Evolutionary conservation across 1,284 basidiomycete genomes (phyloP).

Genomic region (Lignosus rhinocerotis): DNA sequence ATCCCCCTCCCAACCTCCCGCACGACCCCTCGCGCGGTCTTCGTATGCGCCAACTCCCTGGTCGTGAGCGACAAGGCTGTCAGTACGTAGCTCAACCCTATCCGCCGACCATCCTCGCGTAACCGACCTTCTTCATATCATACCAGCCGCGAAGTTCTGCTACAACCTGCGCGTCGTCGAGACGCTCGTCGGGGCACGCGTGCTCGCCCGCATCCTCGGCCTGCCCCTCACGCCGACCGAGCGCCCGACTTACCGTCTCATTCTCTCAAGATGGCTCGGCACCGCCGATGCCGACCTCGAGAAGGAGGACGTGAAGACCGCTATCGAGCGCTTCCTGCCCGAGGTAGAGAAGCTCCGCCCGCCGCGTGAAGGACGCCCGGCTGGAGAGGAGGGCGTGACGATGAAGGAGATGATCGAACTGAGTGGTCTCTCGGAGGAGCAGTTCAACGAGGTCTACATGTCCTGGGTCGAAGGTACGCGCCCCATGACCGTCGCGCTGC

Average conservation of each 20-base stretch:
- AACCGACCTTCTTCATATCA: neutral
- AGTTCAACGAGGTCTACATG: slow-evolving; percentile 69
- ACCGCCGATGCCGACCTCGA: slow-evolving; percentile 46
- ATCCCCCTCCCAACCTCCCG: slow-evolving; percentile 57
- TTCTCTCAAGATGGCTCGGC: slow-evolving; percentile 51
- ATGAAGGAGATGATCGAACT: slow-evolving; percentile 72
- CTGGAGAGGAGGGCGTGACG: slow-evolving; percentile 55
- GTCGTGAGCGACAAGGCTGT: slow-evolving; percentile 83
- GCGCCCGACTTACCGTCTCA: slow-evolving; percentile 42
- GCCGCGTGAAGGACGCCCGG: slow-evolving; percentile 35
- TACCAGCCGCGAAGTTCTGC: slow-evolving; percentile 66
- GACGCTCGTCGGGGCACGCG: slow-evolving; percentile 74
- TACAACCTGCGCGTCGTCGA: slow-evolving; percentile 92
- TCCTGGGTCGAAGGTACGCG: slow-evolving; percentile 73
- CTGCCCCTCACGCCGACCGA: slow-evolving; percentile 45
- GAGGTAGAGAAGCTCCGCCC: slow-evolving; percentile 55
- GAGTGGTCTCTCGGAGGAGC: slow-evolving; percentile 55
- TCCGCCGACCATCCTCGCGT: neutral
- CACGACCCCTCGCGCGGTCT: slow-evolving; percentile 49
- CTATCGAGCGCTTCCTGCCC: slow-evolving; percentile 47
- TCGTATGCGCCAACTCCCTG: slow-evolving; percentile 85
- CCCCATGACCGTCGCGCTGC: neutral
- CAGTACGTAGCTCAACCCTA: slow-evolving; percentile 23
- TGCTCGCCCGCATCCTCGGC: slow-evolving; percentile 62
- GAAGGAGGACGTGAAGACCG: slow-evolving; percentile 45